phyloP scores from a whole-genome alignment of 441 rosid genomes.

The Croton setiger region DNA sequence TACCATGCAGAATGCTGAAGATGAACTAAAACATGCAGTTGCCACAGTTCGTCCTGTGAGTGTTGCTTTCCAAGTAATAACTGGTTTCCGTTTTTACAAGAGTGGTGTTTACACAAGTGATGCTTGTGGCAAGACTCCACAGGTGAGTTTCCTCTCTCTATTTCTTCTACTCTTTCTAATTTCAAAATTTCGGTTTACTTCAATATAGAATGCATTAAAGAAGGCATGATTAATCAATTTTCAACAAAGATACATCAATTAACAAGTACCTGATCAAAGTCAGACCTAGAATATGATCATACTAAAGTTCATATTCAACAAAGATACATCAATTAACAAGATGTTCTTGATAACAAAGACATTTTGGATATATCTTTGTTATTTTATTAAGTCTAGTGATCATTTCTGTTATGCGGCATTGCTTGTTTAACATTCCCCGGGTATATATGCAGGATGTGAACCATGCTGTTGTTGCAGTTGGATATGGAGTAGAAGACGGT shows the following conservation, averaged over 20 bases:
- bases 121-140: constrained; percentile 65
- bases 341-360: background rate
- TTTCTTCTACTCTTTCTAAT: too few species aligned
- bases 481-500: constrained; percentile 82
- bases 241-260: background rate
- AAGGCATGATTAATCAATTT: background rate
- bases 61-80: constrained; percentile 75
- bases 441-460: constrained; percentile 75
- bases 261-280: background rate
- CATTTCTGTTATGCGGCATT: background rate
- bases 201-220: background rate
- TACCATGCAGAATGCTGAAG: constrained; percentile 75
- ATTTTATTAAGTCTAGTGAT: background rate
- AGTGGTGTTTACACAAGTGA: constrained; percentile 74
- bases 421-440: background rate
- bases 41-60: constrained; percentile 82
- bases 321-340: background rate
- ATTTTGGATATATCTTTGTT: background rate
- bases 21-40: constrained; percentile 86
- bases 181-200: background rate
- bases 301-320: background rate
- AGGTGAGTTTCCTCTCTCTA: constrained; percentile 48
- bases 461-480: constrained; percentile 92
- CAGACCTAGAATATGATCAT: background rate
- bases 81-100: constrained; percentile 61